Percentiles rank a stretch among this genome's conserved stretches.
Conservation (phyloP, 352 stramenopile genomes). For the Phytophthora pseudosyringae region DNA sequence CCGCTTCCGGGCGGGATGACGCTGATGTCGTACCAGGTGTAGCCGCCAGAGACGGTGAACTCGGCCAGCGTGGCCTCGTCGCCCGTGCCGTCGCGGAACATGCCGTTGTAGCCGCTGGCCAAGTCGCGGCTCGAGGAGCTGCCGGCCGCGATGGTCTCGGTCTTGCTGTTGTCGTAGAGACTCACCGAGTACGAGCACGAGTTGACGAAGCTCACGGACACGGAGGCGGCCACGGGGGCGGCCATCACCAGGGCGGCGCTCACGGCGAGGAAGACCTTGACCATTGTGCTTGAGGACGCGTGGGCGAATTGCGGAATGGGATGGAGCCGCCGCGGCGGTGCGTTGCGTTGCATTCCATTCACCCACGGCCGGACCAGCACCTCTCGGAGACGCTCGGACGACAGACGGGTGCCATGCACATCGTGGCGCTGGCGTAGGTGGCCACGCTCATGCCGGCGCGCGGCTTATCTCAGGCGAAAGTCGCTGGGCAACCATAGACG, state of each 20-base stretch:
- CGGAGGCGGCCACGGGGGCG: conserved; percentile 37
- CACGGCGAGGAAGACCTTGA: conserved; percentile 54
- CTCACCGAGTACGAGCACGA: conserved; percentile 48
- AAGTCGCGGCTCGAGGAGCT: conserved; percentile 42
- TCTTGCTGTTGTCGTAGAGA: conserved; percentile 65
- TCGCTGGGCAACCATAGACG: conserved; percentile 16
- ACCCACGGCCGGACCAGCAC: conserved; percentile 13
- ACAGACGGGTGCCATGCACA: conserved; percentile 38
- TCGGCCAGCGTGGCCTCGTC: conserved; percentile 59
- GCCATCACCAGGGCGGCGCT: conserved; percentile 37
- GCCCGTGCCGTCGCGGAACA: conserved; percentile 59
- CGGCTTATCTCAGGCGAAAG: conserved; percentile 32
- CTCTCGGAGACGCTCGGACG: conserved; percentile 12
- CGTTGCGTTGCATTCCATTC: conserved; percentile 4
- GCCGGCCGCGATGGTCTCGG: conserved; percentile 46
- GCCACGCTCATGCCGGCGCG: conserved; percentile 2
- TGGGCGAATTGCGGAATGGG: conserved; percentile 38
- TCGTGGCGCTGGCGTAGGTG: conserved; percentile 22
- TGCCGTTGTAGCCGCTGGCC: conserved; percentile 46
- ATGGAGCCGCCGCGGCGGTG: not conserved
- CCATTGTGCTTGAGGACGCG: conserved; percentile 32
- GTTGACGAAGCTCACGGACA: conserved; percentile 62
- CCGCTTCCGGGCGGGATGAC: conserved; percentile 57
- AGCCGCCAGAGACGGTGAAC: conserved; percentile 45
- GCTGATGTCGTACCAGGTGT: conserved; percentile 67